These are phyloP conservation scores for Pythium aquatile DNA, from an alignment of 352 stramenopile species.

Conservation along the genomic window DNA sequence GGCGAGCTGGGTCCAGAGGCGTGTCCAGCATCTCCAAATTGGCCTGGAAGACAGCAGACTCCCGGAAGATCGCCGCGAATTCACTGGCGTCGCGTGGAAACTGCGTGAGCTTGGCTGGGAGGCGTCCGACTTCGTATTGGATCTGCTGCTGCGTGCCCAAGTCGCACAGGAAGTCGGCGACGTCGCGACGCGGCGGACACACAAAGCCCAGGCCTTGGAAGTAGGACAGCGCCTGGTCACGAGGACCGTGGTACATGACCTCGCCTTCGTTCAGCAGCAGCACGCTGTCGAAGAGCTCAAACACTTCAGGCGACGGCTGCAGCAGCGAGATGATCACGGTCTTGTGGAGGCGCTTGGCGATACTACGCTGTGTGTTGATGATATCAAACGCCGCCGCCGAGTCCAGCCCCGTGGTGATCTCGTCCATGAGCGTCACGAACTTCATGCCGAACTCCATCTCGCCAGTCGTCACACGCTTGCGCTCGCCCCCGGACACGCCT, in stretches of 20 bases:
- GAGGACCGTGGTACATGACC: constrained; percentile 86
- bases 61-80: constrained; percentile 25
- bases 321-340: constrained; percentile 79
- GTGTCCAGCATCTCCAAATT: constrained; percentile 71
- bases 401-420: constrained; percentile 65
- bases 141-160: constrained; percentile 24
- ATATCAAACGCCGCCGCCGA: constrained; percentile 67
- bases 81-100: constrained; percentile 19
- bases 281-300: constrained; percentile 92
- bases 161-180: constrained; percentile 91
- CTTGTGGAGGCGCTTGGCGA: constrained; percentile 66
- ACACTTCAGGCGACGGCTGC: constrained; percentile 92
- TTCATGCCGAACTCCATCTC: constrained; percentile 87
- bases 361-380: constrained; percentile 42
- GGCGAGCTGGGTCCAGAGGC: constrained; percentile 86
- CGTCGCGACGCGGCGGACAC: constrained; percentile 66
- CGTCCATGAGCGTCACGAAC: constrained; percentile 81
- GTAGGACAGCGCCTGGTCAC: constrained; percentile 59
- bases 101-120: constrained; percentile 36
- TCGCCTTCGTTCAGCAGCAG: constrained; percentile 89
- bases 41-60: constrained; percentile 19
- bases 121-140: constrained; percentile 17
- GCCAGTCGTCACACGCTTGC: constrained; percentile 71
- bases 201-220: constrained; percentile 79
- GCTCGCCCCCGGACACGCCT: constrained; percentile 70